Base-by-base conservation (phyloP, 257 asterid species). In the Solanum tarijense region DNA sequence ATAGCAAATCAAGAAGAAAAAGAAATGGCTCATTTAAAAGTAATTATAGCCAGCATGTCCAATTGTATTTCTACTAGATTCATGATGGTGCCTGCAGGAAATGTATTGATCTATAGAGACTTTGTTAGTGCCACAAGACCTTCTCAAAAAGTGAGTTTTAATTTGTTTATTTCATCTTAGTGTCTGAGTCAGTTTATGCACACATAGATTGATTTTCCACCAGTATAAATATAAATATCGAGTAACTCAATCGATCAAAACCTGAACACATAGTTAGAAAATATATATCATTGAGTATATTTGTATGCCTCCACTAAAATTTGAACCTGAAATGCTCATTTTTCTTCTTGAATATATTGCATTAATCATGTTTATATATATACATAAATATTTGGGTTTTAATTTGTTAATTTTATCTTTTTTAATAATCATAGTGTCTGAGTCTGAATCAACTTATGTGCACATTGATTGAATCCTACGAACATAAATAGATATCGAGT, bases 71-170 rank as follows among this genome's bases (percentile, higher is more conserved):
- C 81, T 39, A 79, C n/a, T 55, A 89, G 88, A 90, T 69, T 86
- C 31, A 76, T 79, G 18, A 82, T 68, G n/a, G 69, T 90, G 27
- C 85, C 88, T 55, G 18, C 29, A 20, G 89, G 75, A 23, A 89
- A 52, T 83, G 21, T 87, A 83, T 88, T 92, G 94, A 79, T 93
- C 66, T 88, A 76, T 62, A 89, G 95, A 83, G 91, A 92, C 27
- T 94, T 93, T 58, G 92, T 93, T 83, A 89, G 92, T 10, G 89
- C 93, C 55, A 94, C 96, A 5, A 76, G 89, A 76, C 95, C 94
- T 21, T 92, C 91, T 20, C 88, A 89, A 48, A 88, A 89, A 87
- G 98, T 95, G 83, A 91, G 94, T 74, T 34, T 1, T 31, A 18
- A 14, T 46, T 16, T 10, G 66, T 9, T 46, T 82, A 18, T 18